These are phyloP conservation scores for Chlamydomonas incerta DNA, from an alignment of 139 green algal genomes.

Conservation along the genomic window DNA sequence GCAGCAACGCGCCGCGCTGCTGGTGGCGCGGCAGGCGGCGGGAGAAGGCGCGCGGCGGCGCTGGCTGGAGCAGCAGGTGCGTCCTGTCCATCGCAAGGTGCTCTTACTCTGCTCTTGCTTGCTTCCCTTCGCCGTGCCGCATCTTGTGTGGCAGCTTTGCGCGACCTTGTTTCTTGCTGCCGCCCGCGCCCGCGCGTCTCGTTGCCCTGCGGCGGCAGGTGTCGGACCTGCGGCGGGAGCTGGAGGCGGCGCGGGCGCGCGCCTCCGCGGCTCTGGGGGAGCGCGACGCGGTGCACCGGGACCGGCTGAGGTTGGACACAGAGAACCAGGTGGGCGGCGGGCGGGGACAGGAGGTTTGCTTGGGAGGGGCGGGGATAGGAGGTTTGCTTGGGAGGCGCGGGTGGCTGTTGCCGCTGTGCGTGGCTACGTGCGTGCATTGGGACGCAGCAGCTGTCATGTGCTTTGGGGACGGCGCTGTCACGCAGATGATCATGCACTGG, in stretches of 20 bases:
- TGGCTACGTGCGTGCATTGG: too few relatives aligned
- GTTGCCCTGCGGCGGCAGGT: background rate
- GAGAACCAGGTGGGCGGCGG: background rate
- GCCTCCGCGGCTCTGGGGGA: background rate
- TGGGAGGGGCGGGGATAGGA: too few relatives aligned
- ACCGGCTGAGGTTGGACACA: background rate
- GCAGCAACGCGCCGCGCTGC: slow-evolving; percentile 14
- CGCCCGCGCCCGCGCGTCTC: too few relatives aligned
- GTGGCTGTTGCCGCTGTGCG: too few relatives aligned
- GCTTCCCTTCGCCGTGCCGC: background rate
- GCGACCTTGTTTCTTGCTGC: too few relatives aligned
- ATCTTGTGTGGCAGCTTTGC: too few relatives aligned
- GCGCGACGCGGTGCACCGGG: background rate
- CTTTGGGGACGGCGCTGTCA: too few relatives aligned
- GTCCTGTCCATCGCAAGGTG: background rate
- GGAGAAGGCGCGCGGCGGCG: background rate
- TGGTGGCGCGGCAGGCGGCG: slow-evolving; percentile 19
- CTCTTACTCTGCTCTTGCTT: background rate
- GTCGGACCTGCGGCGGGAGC: background rate
- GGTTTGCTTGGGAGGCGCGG: too few relatives aligned
- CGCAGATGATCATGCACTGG: too few relatives aligned
- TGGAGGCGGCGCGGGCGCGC: background rate
- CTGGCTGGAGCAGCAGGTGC: slow-evolving; percentile 20
- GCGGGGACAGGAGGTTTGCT: too few relatives aligned
- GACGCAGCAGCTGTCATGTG: too few relatives aligned